Evolutionary conservation across 2,329 filamentous ascomycete genomes (phyloP).

Genomic region (Colletotrichum sp.): DNA sequence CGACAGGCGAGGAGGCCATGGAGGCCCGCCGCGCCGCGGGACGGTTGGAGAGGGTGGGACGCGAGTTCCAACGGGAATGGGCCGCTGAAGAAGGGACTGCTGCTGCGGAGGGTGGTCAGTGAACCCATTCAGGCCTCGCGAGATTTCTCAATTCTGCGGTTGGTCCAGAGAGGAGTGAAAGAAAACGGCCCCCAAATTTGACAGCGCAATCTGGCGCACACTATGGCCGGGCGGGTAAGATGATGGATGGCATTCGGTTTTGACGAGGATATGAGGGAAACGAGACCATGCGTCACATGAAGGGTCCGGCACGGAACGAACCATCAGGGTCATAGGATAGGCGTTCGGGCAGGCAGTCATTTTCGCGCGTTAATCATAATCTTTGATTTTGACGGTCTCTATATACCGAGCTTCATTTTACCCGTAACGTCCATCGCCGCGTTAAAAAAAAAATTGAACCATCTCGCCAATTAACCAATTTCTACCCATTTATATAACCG

Average conservation of each 20-base stretch:
- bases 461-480: constrained; percentile 19
- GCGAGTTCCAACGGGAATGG: constrained; percentile 62
- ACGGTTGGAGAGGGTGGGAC: constrained; percentile 58
- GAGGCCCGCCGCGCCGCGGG: constrained; percentile 60
- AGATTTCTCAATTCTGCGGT: not conserved
- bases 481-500: constrained; percentile 12
- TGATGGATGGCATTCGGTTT: not conserved
- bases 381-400: constrained; percentile 22
- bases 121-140: not conserved
- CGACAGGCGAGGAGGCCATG: constrained; percentile 47
- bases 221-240: not conserved
- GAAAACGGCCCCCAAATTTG: not conserved
- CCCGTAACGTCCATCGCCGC: constrained; percentile 19
- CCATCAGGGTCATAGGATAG: not conserved
- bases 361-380: constrained; percentile 22
- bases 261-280: constrained; percentile 7
- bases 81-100: constrained; percentile 32
- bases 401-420: constrained; percentile 23
- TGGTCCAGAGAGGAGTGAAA: not conserved
- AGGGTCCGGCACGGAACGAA: not conserved
- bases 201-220: not conserved
- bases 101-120: not conserved
- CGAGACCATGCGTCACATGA: not conserved
- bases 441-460: constrained; percentile 9
- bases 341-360: not conserved